phyloP scores from a whole-genome alignment of 169 alveolate genomes.

The Eimeria maxima region DNA sequence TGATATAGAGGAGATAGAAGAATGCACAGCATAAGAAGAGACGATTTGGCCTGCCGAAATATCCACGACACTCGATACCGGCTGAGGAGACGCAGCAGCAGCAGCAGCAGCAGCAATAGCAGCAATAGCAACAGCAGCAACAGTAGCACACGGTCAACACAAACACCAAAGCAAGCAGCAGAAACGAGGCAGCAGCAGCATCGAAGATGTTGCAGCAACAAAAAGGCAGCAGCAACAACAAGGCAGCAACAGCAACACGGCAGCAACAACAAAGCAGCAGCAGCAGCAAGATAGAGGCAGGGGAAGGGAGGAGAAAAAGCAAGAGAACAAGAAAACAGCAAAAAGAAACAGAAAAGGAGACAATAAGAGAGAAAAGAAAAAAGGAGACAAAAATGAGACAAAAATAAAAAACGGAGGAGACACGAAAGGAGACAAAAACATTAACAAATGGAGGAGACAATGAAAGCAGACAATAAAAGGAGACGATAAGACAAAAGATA shows the following conservation, averaged over 20 bases:
- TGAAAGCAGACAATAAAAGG: neutral
- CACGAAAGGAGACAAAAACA: too few relatives aligned
- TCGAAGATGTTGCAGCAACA: too few relatives aligned
- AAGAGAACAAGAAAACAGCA: neutral
- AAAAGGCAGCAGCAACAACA: neutral
- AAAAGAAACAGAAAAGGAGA: neutral
- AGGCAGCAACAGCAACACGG: neutral
- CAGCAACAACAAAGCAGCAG: too few relatives aligned
- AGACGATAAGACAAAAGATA: neutral
- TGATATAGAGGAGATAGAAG: neutral
- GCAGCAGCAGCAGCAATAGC: neutral
- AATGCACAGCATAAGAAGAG: neutral
- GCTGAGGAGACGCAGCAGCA: constrained; percentile 10
- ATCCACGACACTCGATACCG: neutral
- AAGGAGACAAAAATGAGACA: neutral
- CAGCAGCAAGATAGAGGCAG: neutral
- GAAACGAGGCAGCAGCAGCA: too few relatives aligned
- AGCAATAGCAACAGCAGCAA: neutral
- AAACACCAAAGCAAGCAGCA: neutral
- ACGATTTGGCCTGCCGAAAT: neutral
- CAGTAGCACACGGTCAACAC: neutral
- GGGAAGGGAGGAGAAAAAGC: neutral
- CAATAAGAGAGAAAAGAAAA: neutral
- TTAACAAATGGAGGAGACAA: too few relatives aligned
- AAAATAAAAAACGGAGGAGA: too few relatives aligned